Conservation (phyloP, 2,329 filamentous ascomycete species). For the Lizonia empirigonia region DNA sequence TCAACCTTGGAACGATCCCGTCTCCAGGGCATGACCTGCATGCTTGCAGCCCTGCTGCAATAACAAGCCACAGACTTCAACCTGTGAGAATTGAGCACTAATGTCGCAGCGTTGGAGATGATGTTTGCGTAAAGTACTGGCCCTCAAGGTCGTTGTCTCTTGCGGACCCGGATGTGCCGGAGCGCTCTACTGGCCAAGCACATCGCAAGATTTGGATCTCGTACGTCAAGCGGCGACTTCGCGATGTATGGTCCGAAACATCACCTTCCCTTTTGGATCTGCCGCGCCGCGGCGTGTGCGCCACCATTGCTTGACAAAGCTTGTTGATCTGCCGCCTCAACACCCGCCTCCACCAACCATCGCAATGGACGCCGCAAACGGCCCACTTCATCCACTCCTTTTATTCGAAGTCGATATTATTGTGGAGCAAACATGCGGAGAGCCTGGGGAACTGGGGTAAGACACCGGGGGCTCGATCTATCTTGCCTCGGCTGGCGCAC, state of each 20-base stretch:
- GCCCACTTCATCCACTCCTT: not conserved
- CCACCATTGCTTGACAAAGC: constrained; percentile 11
- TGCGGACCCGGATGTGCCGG: not conserved
- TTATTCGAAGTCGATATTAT: not conserved
- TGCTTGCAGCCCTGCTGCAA: too few species aligned
- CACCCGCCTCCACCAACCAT: constrained; percentile 1
- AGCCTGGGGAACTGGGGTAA: constrained; percentile 14
- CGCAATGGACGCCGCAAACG: not conserved
- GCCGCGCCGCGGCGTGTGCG: constrained; percentile 9
- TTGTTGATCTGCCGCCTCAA: constrained; percentile 5
- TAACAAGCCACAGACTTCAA: too few species aligned
- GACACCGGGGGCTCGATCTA: not conserved
- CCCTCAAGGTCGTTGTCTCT: too few species aligned
- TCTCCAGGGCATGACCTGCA: too few species aligned
- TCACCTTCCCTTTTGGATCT: not conserved
- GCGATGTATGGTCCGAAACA: not conserved
- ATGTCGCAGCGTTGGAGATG: too few species aligned
- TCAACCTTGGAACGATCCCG: too few species aligned
- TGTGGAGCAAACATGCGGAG: constrained; percentile 12
- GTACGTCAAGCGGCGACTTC: too few species aligned
- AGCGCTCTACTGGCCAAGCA: not conserved
- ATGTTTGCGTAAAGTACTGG: too few species aligned
- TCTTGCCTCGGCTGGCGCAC: constrained; percentile 9
- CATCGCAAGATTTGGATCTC: too few species aligned
- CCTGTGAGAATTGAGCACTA: too few species aligned